phyloP scores from a whole-genome alignment of 2,329 filamentous ascomycete species.

The Epichloe gansuensis region DNA sequence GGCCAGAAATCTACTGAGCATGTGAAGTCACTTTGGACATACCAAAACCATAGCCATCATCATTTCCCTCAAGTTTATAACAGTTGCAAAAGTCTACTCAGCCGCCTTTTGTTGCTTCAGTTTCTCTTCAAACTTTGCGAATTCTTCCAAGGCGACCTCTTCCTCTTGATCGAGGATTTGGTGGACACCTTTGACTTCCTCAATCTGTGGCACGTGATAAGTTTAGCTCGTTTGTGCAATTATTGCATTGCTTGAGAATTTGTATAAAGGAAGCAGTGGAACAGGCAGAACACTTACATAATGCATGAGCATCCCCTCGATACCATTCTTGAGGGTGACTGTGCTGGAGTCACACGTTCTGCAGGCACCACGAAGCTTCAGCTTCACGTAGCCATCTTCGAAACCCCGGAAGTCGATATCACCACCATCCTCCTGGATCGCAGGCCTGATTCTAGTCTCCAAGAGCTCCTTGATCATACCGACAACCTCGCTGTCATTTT shows the following conservation, averaged over 20 bases:
- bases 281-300: constrained; percentile 51
- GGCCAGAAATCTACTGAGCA: neutral
- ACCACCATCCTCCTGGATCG: constrained; percentile 94
- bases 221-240: neutral
- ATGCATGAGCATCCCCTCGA: constrained; percentile 97
- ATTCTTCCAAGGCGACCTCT: constrained; percentile 74
- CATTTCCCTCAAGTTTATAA: neutral
- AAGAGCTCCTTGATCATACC: constrained; percentile 98
- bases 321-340: constrained; percentile 92
- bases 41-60: neutral
- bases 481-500: constrained; percentile 87
- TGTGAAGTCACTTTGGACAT: neutral
- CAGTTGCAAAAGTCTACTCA: constrained; percentile 6
- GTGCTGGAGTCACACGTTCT: constrained; percentile 95
- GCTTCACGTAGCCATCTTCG: constrained; percentile 62
- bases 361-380: constrained; percentile 87
- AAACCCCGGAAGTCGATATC: constrained; percentile 96
- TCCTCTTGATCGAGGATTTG: constrained; percentile 90
- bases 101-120: constrained; percentile 40
- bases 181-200: constrained; percentile 86
- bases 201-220: constrained; percentile 47
- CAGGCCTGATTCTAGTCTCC: constrained; percentile 86
- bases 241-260: neutral
- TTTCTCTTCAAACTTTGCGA: constrained; percentile 90
- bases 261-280: neutral